Percentiles rank a stretch among this genome's conserved stretches.
These are phyloP conservation scores for Lentinula novae-zelandiae DNA, from an alignment of 1,284 basidiomycete genomes.

Conservation along the genomic window DNA sequence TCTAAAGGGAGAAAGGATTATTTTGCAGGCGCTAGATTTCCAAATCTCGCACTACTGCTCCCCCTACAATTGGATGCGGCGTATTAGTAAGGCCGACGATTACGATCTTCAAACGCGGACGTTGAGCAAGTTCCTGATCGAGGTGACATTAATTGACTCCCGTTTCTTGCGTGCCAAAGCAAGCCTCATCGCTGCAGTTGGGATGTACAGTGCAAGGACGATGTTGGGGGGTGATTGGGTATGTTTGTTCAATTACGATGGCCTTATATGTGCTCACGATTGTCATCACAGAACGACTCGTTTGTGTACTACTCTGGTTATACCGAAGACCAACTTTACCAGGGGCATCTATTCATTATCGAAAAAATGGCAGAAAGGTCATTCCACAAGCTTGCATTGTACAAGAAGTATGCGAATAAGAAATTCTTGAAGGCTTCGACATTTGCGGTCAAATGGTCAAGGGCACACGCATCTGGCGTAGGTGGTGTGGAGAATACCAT, in stretches of 20 bases:
- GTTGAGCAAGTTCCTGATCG: conserved; percentile 95
- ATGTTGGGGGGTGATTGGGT: conserved; percentile 96
- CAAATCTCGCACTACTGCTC: conserved; percentile 97
- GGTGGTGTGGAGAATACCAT: conserved; percentile 29
- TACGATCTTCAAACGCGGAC: conserved; percentile 99
- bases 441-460: conserved; percentile 72
- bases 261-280: conserved; percentile 32
- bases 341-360: conserved; percentile 81
- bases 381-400: conserved; percentile 87
- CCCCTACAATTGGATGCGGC: conserved; percentile 98
- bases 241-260: conserved; percentile 35
- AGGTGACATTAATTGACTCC: conserved; percentile 92
- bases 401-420: conserved; percentile 96
- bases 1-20: conserved; percentile 95
- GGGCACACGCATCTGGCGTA: conserved; percentile 29
- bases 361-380: conserved; percentile 81
- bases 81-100: conserved; percentile 98
- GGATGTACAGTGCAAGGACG: conserved; percentile 92
- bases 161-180: conserved; percentile 94
- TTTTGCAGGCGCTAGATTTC: conserved; percentile 93
- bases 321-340: conserved; percentile 85
- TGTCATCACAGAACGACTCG: conserved; percentile 67
- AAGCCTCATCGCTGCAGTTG: conserved; percentile 92
- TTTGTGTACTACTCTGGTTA: conserved; percentile 95
- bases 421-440: conserved; percentile 89